Percentiles rank a stretch among this genome's conserved stretches.
Evolutionary conservation across 2,329 filamentous ascomycete species (phyloP).

Genomic region (Trematosphaeria pertusa): DNA sequence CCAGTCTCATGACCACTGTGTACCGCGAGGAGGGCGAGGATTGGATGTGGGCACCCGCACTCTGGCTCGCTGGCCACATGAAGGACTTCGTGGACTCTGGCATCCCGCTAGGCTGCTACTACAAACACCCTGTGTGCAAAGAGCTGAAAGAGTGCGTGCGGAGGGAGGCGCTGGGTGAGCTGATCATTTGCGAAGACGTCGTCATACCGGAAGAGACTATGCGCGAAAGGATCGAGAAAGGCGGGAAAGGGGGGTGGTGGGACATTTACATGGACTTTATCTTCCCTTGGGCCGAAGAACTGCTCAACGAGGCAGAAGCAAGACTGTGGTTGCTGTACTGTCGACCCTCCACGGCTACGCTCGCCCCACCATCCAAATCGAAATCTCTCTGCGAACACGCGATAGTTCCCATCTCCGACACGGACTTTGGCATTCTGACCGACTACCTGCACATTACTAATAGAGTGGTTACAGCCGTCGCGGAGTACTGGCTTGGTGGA

Average conservation of each 20-base stretch:
- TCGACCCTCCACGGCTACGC: background rate
- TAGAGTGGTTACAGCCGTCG: background rate
- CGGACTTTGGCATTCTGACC: background rate
- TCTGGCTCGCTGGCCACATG: background rate
- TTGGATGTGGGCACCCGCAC: conserved; percentile 1
- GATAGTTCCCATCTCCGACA: background rate
- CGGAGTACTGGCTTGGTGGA: background rate
- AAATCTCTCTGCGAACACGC: background rate
- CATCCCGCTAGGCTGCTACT: background rate
- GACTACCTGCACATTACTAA: background rate
- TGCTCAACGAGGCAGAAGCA: background rate
- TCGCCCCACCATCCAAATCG: background rate
- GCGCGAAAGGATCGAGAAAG: background rate
- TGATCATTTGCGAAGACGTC: conserved; percentile 10
- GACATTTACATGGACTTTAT: background rate
- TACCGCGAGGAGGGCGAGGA: background rate
- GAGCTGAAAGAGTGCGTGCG: conserved; percentile 8
- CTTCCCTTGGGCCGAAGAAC: background rate
- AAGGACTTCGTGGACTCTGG: conserved; percentile 1
- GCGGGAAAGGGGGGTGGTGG: background rate
- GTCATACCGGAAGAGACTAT: background rate
- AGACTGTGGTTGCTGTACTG: background rate
- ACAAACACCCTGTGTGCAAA: conserved; percentile 1
- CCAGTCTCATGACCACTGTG: background rate
- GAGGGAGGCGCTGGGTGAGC: conserved; percentile 6